phyloP scores from a whole-genome alignment of 305 asterid species.

The Fraxinus angustifolia region DNA sequence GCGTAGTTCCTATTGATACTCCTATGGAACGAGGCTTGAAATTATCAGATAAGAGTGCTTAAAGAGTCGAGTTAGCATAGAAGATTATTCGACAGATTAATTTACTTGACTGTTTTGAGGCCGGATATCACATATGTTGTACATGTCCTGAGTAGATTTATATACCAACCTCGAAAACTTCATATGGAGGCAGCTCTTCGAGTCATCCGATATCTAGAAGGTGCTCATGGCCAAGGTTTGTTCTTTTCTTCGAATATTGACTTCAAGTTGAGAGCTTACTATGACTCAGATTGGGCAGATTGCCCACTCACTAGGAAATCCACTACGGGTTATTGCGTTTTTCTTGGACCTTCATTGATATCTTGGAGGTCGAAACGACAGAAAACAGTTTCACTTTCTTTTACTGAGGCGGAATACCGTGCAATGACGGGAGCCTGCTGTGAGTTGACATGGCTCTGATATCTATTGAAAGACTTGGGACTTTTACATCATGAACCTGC shows the following conservation, averaged over 20 bases:
- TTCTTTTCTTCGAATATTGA: neutral
- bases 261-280: neutral
- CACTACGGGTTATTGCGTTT: neutral
- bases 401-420: neutral
- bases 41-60: neutral
- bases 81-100: neutral
- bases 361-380: neutral
- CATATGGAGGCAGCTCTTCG: neutral
- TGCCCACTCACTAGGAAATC: neutral
- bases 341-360: neutral
- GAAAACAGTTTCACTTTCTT: neutral
- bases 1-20: neutral
- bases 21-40: neutral
- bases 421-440: neutral
- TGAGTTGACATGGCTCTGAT: neutral
- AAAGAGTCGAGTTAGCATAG: neutral
- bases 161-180: neutral
- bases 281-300: neutral
- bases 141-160: neutral
- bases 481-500: neutral
- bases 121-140: neutral
- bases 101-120: neutral
- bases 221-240: neutral
- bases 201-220: neutral
- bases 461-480: neutral